These are phyloP conservation scores for Penicillium waksmanii DNA, from an alignment of 495 filamentous ascomycete species.

Conservation along the genomic window DNA sequence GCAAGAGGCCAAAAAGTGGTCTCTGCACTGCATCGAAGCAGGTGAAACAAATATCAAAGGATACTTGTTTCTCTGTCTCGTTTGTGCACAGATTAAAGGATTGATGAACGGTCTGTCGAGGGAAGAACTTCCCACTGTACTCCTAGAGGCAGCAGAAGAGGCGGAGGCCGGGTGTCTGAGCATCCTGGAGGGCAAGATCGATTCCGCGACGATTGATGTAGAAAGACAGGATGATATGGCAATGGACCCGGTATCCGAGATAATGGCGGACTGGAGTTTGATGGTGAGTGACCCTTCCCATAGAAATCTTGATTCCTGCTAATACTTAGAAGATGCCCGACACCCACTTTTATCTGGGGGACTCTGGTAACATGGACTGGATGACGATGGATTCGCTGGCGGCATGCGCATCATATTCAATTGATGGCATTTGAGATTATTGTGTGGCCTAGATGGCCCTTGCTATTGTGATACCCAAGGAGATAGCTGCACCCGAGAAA, in stretches of 20 bases:
- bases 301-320: background rate
- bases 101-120: constrained; percentile 39
- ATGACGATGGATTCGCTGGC: constrained; percentile 3
- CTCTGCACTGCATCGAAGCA: constrained; percentile 41
- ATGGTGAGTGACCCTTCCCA: constrained; percentile 18
- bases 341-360: constrained; percentile 16
- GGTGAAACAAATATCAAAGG: constrained; percentile 65
- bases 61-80: constrained; percentile 45
- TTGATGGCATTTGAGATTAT: no score
- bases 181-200: constrained; percentile 35
- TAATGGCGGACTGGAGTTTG: constrained; percentile 26
- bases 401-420: background rate
- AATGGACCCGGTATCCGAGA: background rate
- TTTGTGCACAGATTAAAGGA: constrained; percentile 49
- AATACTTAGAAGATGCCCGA: constrained; percentile 9
- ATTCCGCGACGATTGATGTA: background rate
- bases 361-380: constrained; percentile 1
- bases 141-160: constrained; percentile 45
- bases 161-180: constrained; percentile 32
- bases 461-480: no score
- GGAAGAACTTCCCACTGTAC: constrained; percentile 30
- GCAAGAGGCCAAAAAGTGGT: constrained; percentile 49
- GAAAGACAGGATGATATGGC: constrained; percentile 13
- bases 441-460: no score
- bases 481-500: no score